These are phyloP conservation scores for Colletotrichum acutatum DNA, from an alignment of 2,329 filamentous ascomycete genomes.

Conservation along the genomic window DNA sequence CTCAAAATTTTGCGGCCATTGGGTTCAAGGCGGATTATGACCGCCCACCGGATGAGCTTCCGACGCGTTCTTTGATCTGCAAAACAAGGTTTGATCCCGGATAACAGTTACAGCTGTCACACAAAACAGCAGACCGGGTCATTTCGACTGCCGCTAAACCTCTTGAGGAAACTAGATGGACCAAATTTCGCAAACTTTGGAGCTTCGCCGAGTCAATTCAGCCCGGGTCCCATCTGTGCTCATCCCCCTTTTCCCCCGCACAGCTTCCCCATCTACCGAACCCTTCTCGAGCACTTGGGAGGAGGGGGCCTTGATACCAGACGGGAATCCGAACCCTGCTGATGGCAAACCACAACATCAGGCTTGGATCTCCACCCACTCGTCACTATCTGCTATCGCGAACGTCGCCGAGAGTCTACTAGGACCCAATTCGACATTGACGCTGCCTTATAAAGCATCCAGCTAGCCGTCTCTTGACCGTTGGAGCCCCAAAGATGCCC, in stretches of 20 bases:
- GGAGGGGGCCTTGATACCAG: not conserved
- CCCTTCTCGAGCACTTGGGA: not conserved
- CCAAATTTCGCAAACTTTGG: slow-evolving; percentile 1
- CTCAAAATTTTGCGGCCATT: not conserved
- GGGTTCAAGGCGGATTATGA: not conserved
- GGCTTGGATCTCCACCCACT: not conserved
- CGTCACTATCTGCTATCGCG: not conserved
- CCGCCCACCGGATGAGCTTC: not conserved
- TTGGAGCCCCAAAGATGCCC: not conserved
- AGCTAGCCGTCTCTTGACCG: not conserved
- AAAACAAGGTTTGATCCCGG: not conserved
- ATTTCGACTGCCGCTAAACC: not conserved
- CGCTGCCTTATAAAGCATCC: not conserved
- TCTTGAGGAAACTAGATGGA: slow-evolving; percentile 19
- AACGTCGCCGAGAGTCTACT: not conserved
- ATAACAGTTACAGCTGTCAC: not conserved
- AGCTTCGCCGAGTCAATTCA: not conserved
- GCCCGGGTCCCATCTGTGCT: not conserved
- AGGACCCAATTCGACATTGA: not conserved
- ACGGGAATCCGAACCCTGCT: not conserved
- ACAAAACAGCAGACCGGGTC: not conserved
- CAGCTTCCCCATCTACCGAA: not conserved
- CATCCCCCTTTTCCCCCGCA: slow-evolving; percentile 7
- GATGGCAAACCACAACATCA: not conserved
- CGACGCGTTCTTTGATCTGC: not conserved